Evolutionary conservation across 2,329 filamentous ascomycete genomes (phyloP), one percentile per base, ranked within the genome.

Genomic region (Beauveria australis): DNA sequence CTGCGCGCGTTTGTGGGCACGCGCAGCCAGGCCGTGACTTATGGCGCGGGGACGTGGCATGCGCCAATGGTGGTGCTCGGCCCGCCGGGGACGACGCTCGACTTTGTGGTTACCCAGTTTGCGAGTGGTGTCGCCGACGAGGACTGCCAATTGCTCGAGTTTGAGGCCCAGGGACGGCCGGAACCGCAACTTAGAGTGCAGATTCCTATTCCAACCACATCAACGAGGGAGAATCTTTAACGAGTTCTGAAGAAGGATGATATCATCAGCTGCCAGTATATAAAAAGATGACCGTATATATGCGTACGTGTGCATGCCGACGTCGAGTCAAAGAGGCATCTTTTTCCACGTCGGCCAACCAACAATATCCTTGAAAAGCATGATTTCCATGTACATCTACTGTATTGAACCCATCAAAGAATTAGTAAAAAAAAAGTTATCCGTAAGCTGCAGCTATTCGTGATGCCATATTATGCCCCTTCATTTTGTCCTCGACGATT

Each of bases 1-100:
- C 67, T 96, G 44, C 81, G 79, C 66, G 93, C 92, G 0, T 99
- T 97, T 71, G 75, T 95, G 59, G 92, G 90, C 1, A 83, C 81
- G 54, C 87, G 85, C 3, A 80, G 82, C 26, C 91, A 96, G 76
- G 92, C 91, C 12, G 91, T 99, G 16, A 97, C 92, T 3, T 99
- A 97, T 72, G 91, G 84, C 1, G 86, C 89, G 1, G 94, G 91
- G 5, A 97, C 92, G 59, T 99, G 93, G 84, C 94, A 99, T 78
- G 92, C 93, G 63, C 94, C 94, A 0, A 97, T 99, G 93, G 89
- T 92, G 16, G 92, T 91, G 18, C 74, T 97, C 53, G 92, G 92
- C 0, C 64, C 70, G 2, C 60, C 68, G 2, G 79, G 75, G 2
- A 75, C 77, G 28, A 80, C 86, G 22, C 78, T 97, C 53, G 91